Evolutionary conservation across 192 early-diverging fungal genomes (phyloP).

Genomic region (Gryganskiella cystojenkinii): DNA sequence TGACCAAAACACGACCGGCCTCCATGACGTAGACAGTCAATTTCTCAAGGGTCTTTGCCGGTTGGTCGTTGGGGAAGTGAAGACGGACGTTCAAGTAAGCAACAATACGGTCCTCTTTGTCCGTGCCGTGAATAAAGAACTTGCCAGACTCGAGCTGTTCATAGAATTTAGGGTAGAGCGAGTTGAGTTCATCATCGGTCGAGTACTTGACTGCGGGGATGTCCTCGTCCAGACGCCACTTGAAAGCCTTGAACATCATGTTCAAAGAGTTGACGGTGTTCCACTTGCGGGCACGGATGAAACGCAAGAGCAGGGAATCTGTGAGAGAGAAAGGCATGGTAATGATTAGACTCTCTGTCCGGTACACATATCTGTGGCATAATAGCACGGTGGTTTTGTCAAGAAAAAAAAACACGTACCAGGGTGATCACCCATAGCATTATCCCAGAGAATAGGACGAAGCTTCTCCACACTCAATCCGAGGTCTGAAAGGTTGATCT

Average conservation of each 20-base stretch:
- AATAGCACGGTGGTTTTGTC: background rate
- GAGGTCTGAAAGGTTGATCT: slow-evolving; percentile 24
- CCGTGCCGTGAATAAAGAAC: slow-evolving; percentile 54
- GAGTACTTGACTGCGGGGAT: slow-evolving; percentile 53
- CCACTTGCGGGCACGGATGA: slow-evolving; percentile 91
- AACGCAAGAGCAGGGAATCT: slow-evolving; percentile 78
- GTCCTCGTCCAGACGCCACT: slow-evolving; percentile 74
- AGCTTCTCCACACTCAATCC: slow-evolving; percentile 32
- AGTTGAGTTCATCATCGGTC: slow-evolving; percentile 10
- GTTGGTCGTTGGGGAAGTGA: slow-evolving; percentile 64
- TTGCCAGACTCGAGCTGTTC: slow-evolving; percentile 54
- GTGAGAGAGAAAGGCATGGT: background rate
- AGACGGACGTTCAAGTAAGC: slow-evolving; percentile 58
- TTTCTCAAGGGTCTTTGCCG: slow-evolving; percentile 67
- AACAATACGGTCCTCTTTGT: slow-evolving; percentile 45
- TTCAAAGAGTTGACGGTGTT: slow-evolving; percentile 72
- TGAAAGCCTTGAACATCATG: slow-evolving; percentile 74
- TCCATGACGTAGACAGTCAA: slow-evolving; percentile 79
- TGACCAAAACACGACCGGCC: slow-evolving; percentile 65
- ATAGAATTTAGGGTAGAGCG: slow-evolving; percentile 5
- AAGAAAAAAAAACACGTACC: background rate
- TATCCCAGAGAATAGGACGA: slow-evolving; percentile 41
- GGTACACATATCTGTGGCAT: background rate
- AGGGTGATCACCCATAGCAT: slow-evolving; percentile 37
- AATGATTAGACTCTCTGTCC: background rate